These are phyloP conservation scores for Primulina huaijiensis DNA, from an alignment of 257 asterid species.

Conservation along the genomic window DNA sequence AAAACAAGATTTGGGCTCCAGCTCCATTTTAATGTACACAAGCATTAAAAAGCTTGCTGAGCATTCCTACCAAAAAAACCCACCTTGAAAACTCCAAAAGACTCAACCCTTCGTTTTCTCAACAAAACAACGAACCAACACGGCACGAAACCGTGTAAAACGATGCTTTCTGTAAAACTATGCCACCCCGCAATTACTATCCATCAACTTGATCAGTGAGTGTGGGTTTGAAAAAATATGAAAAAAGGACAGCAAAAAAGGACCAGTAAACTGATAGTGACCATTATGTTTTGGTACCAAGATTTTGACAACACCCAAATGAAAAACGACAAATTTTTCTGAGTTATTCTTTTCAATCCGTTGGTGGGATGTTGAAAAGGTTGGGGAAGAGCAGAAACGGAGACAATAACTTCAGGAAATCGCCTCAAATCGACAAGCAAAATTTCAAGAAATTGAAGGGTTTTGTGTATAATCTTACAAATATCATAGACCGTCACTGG, in stretches of 20 bases:
- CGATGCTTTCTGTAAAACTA: background rate
- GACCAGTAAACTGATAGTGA: constrained; percentile 30
- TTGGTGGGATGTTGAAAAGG: constrained; percentile 31
- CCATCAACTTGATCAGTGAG: constrained; percentile 38
- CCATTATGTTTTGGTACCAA: constrained; percentile 38
- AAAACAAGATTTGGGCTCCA: constrained; percentile 18
- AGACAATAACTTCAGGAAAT: too few species aligned
- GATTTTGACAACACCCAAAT: constrained; percentile 41
- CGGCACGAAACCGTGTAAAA: constrained; percentile 8
- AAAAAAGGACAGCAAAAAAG: constrained; percentile 27
- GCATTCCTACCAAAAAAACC: constrained; percentile 10
- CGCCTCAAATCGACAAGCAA: too few species aligned
- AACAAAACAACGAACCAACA: constrained; percentile 24
- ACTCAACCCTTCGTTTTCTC: constrained; percentile 19
- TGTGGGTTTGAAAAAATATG: constrained; percentile 35
- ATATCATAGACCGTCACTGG: too few species aligned
- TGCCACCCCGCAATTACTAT: constrained; percentile 29
- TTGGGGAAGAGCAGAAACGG: constrained; percentile 8
- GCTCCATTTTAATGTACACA: constrained; percentile 6
- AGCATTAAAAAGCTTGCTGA: background rate
- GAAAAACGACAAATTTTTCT: constrained; percentile 29
- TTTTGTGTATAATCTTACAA: too few species aligned
- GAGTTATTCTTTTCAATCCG: background rate
- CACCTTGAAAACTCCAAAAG: constrained; percentile 26
- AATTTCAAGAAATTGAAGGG: too few species aligned